A percentile compares a stretch with the other conserved stretches of the same genome.
Conservation (phyloP, 306 rosid species). For the Erythrophleum fordii region DNA sequence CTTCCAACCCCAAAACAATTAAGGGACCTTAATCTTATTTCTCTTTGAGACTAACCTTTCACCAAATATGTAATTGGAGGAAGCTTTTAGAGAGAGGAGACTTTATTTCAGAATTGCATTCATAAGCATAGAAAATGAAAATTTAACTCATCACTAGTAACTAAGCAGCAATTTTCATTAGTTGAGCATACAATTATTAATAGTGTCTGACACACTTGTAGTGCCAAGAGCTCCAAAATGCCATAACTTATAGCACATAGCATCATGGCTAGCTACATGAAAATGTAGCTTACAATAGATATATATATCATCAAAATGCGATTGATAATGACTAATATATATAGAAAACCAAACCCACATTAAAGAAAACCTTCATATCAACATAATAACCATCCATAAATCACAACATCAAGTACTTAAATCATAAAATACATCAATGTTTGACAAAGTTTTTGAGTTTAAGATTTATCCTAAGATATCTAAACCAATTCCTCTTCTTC, state of each 20-base stretch:
- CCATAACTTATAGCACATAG: too few species aligned
- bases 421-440: neutral
- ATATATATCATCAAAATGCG: too few species aligned
- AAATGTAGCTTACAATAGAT: too few species aligned
- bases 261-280: too few species aligned
- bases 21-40: neutral
- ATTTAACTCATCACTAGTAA: neutral
- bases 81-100: neutral
- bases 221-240: too few species aligned
- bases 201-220: too few species aligned
- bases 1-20: neutral
- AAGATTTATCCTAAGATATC: too few species aligned
- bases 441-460: neutral
- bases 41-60: neutral
- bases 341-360: too few species aligned
- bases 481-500: neutral
- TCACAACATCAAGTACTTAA: neutral
- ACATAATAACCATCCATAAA: too few species aligned
- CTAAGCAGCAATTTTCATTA: constrained; percentile 7
- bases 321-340: too few species aligned
- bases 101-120: neutral
- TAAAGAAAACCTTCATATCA: too few species aligned
- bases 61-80: neutral
- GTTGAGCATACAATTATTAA: neutral
- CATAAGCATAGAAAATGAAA: constrained; percentile 9